Conservation (phyloP, 495 filamentous ascomycete species). For the Astrothelium subdiscretum region DNA sequence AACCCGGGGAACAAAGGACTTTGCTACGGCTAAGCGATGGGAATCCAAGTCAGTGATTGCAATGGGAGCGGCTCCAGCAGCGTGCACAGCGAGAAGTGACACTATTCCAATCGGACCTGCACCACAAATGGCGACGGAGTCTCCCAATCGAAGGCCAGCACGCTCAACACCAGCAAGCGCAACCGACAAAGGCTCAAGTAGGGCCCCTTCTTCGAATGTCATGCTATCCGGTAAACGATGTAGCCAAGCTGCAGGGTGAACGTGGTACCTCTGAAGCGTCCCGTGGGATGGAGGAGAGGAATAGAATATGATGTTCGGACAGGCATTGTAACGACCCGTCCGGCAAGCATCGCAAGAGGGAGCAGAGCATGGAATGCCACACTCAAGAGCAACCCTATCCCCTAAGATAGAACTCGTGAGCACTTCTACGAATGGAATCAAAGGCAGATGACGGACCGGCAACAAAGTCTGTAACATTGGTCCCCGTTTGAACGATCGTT, state of each 20-base stretch:
- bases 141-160: conserved; percentile 13
- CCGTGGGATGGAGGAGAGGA: conserved; percentile 15
- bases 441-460: conserved; percentile 1
- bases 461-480: conserved; percentile 9
- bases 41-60: conserved; percentile 21
- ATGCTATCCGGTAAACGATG: conserved; percentile 17
- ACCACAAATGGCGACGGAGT: conserved; percentile 17
- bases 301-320: conserved; percentile 16
- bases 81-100: conserved; percentile 15
- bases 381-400: conserved; percentile 19
- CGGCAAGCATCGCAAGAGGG: conserved; percentile 17
- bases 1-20: conserved; percentile 15
- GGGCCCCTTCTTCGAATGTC: conserved; percentile 19
- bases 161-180: conserved; percentile 20
- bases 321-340: conserved; percentile 18
- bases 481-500: conserved; percentile 12
- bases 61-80: conserved; percentile 16
- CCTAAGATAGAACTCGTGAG: neutral
- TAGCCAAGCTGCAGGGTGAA: conserved; percentile 15
- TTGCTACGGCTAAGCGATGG: conserved; percentile 14
- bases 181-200: conserved; percentile 21
- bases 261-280: conserved; percentile 17
- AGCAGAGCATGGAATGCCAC: conserved; percentile 16
- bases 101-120: conserved; percentile 21
- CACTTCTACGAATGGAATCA: neutral